Conservation (phyloP, 805 yeast species). For the Yamadazyma olivae region DNA sequence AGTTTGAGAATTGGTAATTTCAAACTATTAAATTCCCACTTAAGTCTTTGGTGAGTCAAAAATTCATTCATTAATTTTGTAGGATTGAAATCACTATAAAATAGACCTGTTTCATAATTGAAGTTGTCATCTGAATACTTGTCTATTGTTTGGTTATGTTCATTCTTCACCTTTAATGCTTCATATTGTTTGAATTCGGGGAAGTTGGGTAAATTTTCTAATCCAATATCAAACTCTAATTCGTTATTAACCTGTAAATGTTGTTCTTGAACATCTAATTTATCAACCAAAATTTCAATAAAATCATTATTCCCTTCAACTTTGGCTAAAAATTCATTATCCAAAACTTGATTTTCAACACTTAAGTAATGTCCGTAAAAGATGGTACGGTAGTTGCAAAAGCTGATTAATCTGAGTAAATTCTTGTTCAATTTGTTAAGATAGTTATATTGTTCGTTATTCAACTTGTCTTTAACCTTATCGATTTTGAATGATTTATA, state of each 20-base stretch:
- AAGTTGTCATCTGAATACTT: slow-evolving; percentile 3
- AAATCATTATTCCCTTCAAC: slow-evolving; percentile 13
- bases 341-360: slow-evolving; percentile 17
- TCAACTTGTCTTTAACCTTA: slow-evolving; percentile 12
- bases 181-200: slow-evolving; percentile 13
- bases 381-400: slow-evolving; percentile 29
- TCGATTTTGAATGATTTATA: slow-evolving; percentile 17
- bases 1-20: slow-evolving; percentile 7
- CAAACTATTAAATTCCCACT: slow-evolving; percentile 12
- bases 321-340: slow-evolving; percentile 15
- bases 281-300: slow-evolving; percentile 16
- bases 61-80: slow-evolving; percentile 9
- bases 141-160: neutral
- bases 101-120: slow-evolving; percentile 11
- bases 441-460: slow-evolving; percentile 16
- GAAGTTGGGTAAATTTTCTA: slow-evolving; percentile 17
- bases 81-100: slow-evolving; percentile 9
- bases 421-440: slow-evolving; percentile 22
- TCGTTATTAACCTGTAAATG: slow-evolving; percentile 7
- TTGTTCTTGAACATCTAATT: slow-evolving; percentile 12
- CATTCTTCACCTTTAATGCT: neutral
- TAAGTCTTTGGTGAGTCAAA: slow-evolving; percentile 11
- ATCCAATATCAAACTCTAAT: slow-evolving; percentile 9
- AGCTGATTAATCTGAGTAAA: slow-evolving; percentile 28
- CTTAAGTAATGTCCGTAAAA: slow-evolving; percentile 24